phyloP scores from a whole-genome alignment of 306 rosid genomes.

The Citrullus colocynthis region DNA sequence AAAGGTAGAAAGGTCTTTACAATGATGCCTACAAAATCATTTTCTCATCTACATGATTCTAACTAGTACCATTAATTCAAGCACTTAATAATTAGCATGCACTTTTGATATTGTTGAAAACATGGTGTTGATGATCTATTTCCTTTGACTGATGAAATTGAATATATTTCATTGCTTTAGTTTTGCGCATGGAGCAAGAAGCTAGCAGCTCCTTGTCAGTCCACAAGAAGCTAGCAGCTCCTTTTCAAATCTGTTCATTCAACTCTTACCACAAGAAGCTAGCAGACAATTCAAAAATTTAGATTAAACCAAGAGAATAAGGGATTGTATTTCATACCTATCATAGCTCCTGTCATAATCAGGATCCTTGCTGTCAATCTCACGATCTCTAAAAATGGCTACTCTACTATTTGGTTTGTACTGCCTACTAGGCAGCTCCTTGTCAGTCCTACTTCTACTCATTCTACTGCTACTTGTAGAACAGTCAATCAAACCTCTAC shows the following conservation, averaged over 20 bases:
- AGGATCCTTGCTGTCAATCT: constrained; percentile 87
- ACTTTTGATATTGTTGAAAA: background rate
- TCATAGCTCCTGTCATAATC: constrained; percentile 90
- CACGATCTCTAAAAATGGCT: constrained; percentile 93
- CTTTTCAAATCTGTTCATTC: background rate
- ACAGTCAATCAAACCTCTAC: constrained; percentile 42
- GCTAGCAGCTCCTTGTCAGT: too few species aligned
- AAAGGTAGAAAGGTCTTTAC: background rate
- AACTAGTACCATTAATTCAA: background rate
- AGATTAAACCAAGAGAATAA: background rate
- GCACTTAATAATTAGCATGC: background rate
- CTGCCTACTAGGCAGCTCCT: constrained; percentile 66
- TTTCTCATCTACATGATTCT: background rate
- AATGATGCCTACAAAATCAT: background rate
- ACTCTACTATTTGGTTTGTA: constrained; percentile 65
- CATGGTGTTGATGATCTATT: background rate
- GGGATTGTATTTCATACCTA: constrained; percentile 28
- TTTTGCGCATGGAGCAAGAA: constrained; percentile 97
- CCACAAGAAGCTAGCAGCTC: too few species aligned
- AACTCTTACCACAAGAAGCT: background rate
- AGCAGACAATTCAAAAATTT: background rate
- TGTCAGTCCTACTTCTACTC: constrained; percentile 76
- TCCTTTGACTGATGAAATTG: background rate
- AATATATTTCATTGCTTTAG: constrained; percentile 25
- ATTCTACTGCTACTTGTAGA: constrained; percentile 49